A percentile compares a stretch with the other conserved stretches of the same genome.
These are phyloP conservation scores for Eucalyptus coolabah DNA, from an alignment of 345 rosid species.

Conservation along the genomic window DNA sequence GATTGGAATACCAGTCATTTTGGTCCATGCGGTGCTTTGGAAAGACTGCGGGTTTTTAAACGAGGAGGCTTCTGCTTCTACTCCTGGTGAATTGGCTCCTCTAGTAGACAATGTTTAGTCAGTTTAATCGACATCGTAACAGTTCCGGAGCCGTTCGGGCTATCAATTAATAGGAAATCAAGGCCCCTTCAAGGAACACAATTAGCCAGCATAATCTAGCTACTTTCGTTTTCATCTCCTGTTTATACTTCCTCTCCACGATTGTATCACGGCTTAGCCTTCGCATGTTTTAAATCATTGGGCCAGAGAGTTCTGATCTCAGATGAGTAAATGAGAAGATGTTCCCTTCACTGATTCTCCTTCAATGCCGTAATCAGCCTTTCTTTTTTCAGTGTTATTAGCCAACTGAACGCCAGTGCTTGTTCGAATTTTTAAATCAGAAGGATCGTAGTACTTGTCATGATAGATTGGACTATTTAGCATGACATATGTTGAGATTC, in stretches of 20 bases:
- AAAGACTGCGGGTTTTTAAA: not conserved
- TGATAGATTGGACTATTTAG: not conserved
- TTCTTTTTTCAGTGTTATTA: not conserved
- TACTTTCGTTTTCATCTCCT: not conserved
- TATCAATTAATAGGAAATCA: not conserved
- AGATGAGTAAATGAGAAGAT: not conserved
- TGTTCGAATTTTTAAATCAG: not conserved
- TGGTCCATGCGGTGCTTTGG: slow-evolving; percentile 15
- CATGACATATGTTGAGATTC: not conserved
- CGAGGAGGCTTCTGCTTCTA: not conserved
- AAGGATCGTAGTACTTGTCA: not conserved
- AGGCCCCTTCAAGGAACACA: not conserved
- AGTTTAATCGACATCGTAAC: not conserved
- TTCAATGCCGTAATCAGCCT: not conserved
- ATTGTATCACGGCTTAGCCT: not conserved
- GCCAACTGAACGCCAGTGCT: not conserved
- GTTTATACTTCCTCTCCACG: not conserved
- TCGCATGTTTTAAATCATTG: not conserved
- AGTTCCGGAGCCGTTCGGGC: not conserved
- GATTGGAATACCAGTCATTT: not conserved
- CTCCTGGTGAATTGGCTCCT: not conserved
- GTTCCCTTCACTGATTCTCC: not conserved
- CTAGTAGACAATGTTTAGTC: not conserved
- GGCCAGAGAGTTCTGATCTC: not conserved
- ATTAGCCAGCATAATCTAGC: not conserved